Conservation (phyloP, 371 early-diverging fungal genomes). For the Phascolomyces articulosus region DNA sequence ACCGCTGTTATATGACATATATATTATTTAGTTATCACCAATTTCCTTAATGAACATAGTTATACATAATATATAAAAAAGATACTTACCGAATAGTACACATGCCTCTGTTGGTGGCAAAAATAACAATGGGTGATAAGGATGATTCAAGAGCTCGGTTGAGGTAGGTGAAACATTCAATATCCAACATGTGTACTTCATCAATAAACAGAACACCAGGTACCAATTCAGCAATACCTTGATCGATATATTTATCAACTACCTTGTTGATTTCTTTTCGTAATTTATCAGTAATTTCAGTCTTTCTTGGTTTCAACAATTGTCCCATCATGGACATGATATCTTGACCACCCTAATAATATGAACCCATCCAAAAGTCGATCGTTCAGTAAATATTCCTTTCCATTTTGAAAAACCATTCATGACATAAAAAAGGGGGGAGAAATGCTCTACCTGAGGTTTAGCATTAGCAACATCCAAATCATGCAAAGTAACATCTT, state of each 20-base stretch:
- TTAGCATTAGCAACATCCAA: slow-evolving; percentile 98
- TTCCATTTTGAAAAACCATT: too few species aligned
- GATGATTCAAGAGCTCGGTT: slow-evolving; percentile 96
- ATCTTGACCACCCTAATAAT: slow-evolving; percentile 85
- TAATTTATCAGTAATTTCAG: slow-evolving; percentile 97
- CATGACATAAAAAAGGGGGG: too few species aligned
- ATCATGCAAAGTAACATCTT: slow-evolving; percentile 98
- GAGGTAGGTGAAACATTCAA: slow-evolving; percentile 98
- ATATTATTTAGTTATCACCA: background rate
- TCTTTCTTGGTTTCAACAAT: slow-evolving; percentile 96
- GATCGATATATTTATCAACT: slow-evolving; percentile 98
- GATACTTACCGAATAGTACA: slow-evolving; percentile 80
- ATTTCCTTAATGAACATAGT: too few species aligned
- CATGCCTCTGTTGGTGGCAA: slow-evolving; percentile 97
- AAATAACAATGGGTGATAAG: slow-evolving; percentile 96
- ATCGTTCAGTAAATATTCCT: too few species aligned
- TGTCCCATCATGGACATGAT: slow-evolving; percentile 98
- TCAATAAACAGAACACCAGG: slow-evolving; percentile 99
- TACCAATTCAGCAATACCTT: slow-evolving; percentile 96
- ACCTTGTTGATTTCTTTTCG: slow-evolving; percentile 98
- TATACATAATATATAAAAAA: background rate
- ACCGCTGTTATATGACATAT: slow-evolving; percentile 55
- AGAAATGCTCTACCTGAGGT: slow-evolving; percentile 70
- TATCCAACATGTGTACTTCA: slow-evolving; percentile 99
- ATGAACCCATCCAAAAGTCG: too few species aligned